Percentiles rank a stretch among this genome's conserved stretches.
phyloP scores from a whole-genome alignment of 306 rosid genomes.

The Quercus agrifolia region DNA sequence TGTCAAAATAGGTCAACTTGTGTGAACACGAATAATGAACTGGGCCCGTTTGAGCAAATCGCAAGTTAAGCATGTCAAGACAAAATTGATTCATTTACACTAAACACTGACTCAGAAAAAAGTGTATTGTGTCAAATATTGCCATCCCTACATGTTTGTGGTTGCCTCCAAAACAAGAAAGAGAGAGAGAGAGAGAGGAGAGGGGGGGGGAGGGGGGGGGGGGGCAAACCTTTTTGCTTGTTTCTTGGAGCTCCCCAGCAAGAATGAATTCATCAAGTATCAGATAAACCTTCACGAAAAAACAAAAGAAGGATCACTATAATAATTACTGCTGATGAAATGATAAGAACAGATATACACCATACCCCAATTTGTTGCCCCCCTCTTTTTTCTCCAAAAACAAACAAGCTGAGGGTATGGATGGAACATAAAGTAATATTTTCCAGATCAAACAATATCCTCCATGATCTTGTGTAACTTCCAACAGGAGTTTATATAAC shows the following conservation, averaged over 20 bases:
- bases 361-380: too few species aligned
- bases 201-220: background rate
- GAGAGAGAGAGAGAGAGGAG: background rate
- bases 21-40: too few species aligned
- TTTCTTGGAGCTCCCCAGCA: constrained; percentile 72
- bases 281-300: constrained; percentile 47
- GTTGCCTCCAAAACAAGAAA: background rate
- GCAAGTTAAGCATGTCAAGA: too few species aligned
- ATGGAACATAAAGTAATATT: background rate
- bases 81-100: too few species aligned
- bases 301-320: background rate
- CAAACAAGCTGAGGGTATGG: background rate
- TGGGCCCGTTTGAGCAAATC: too few species aligned
- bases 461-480: background rate
- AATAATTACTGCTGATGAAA: background rate
- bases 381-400: background rate
- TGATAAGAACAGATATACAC: background rate
- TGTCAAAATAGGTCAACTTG: too few species aligned
- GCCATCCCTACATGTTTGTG: background rate
- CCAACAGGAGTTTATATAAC: background rate
- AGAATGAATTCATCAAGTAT: constrained; percentile 64
- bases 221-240: constrained; percentile 53
- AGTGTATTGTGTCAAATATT: too few species aligned
- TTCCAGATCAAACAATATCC: background rate
- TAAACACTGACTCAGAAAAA: too few species aligned